Evolutionary conservation across 2,329 filamentous ascomycete genomes (phyloP), one percentile per base, ranked within the genome.

Genomic region (Herpotrichia juniperi): DNA sequence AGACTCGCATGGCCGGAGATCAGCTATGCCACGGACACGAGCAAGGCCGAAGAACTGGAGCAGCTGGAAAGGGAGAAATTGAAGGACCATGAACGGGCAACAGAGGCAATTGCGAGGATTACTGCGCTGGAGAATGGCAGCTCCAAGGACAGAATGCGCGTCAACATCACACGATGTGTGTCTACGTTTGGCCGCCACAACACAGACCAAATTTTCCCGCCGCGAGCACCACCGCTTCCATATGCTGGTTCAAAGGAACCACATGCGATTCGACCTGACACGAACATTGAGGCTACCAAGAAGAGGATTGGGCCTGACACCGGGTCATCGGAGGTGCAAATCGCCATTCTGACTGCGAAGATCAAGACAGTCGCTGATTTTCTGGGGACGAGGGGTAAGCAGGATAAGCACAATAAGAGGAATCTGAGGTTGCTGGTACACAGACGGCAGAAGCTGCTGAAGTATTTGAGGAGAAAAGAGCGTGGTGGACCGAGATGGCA

Each of bases 261-360:
- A 54, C 48, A 68, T 43, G 53, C 66, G 5, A 60, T 76, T 22
- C 83, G 83, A 61, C 81, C 80, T 0, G 55, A 65, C 21, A 71
- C 68, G 10, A 73, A 71, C 42, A 44, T 57, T 12, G 60, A 55
- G 10, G 67, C 58, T 14, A 47, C 61, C 4, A 64, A 54, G 39
- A 83, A 83, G 43, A 88, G 96, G 26, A 86, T 87, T n/a, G 94
- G 94, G 0, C 89, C 89, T 4, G 94, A 99, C 71, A 99, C 93
- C 1, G 94, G 94, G 30, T 96, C 91, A 64, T 91, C 91, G 6
- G 94, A 99, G 77, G 96, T 99, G n/a, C 94, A 99, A 79, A 91
- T 96, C 61, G 93, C 92, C 40, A 96, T 99, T 63, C 76, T 99
- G 72, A 99, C 94, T 2, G 85, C 91, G 51, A 97, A 97, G 82